These are phyloP conservation scores for Magnolia kwangsiensis DNA, from an alignment of 164 flowering plant genomes.

Conservation along the genomic window DNA sequence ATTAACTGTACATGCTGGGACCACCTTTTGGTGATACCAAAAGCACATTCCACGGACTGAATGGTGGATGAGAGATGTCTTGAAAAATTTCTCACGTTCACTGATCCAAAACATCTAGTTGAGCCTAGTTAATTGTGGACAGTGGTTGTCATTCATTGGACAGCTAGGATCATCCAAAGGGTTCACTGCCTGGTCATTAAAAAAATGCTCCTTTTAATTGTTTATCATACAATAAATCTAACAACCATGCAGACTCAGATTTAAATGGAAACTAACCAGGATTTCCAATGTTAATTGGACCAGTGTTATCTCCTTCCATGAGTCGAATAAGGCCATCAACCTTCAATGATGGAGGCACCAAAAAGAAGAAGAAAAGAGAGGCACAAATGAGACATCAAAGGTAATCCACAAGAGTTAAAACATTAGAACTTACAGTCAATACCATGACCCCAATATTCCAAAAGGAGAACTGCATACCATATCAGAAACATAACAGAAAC, in stretches of 20 bases:
- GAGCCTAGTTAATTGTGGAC: too few species aligned
- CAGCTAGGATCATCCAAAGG: too few species aligned
- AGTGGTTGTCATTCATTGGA: too few species aligned
- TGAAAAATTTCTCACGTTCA: too few species aligned
- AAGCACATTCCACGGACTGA: too few species aligned
- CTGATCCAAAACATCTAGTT: too few species aligned
- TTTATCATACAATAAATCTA: neutral
- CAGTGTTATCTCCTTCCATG: conserved; percentile 76
- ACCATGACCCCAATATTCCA: neutral
- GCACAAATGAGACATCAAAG: neutral
- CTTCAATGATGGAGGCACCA: conserved; percentile 21
- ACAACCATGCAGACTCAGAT: neutral
- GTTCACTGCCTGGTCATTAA: neutral
- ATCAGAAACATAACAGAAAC: conserved; percentile 82
- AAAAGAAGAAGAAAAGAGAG: neutral
- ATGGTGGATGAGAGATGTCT: too few species aligned
- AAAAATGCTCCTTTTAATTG: neutral
- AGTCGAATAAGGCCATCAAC: conserved; percentile 83
- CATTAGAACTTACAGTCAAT: neutral
- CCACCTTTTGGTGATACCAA: too few species aligned
- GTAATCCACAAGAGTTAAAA: neutral
- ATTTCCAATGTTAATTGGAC: conserved; percentile 80
- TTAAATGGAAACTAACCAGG: conserved; percentile 41
- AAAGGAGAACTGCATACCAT: conserved; percentile 42
- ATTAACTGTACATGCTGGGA: too few species aligned